Evolutionary conservation across 2,329 filamentous ascomycete species (phyloP), one percentile per base, ranked within the genome.

Genomic region (Penicillium sp.): DNA sequence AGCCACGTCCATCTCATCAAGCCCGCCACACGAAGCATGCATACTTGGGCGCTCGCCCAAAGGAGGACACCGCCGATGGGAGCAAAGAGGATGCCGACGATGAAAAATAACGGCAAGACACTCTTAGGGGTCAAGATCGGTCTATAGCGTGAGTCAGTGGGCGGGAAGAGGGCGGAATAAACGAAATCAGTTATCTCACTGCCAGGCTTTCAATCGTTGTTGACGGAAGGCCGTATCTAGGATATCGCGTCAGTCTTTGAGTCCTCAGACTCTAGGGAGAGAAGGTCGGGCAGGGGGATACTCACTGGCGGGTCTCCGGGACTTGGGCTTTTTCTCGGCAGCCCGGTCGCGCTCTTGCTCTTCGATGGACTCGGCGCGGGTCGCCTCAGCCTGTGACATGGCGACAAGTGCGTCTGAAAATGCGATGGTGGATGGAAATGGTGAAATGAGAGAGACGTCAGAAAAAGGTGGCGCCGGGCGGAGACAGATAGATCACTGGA

Each of bases 121-220:
- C 91, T 96, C 77, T 96, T 96, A 2, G 93, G 93, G 3, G 93
- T 97, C 47, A 96, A 80, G 68, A 97, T 96, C 34, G 93, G 93
- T 76, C 90, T 94, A 68, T 51, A 51, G 63, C 62, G 16, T 41
- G n/a, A 29, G 49, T 63, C 51, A 62, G 59, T 44, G 49, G 10
- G 38, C 50, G 21, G 13, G 2, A 18, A 15, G 23, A 21, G 28
- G 28, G 28, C 38, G 29, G n/a, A 51, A 45, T 24, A 23, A 18
- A 16, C 42, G 38, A 24, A 38, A 48, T 39, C 48, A 43, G 42
- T 49, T 43, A 39, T 83, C 90, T 75, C 80, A 95, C 88, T 99
- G 94, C 94, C 94, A 99, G 78, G 94, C 94, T 77, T 97, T 96
- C 74, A 99, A 77, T 70, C 94, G 86, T 76, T 99, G 94, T 72